These are phyloP conservation scores for Neurospora sp. DNA, from an alignment of 2,329 filamentous ascomycete genomes.

Conservation along the genomic window DNA sequence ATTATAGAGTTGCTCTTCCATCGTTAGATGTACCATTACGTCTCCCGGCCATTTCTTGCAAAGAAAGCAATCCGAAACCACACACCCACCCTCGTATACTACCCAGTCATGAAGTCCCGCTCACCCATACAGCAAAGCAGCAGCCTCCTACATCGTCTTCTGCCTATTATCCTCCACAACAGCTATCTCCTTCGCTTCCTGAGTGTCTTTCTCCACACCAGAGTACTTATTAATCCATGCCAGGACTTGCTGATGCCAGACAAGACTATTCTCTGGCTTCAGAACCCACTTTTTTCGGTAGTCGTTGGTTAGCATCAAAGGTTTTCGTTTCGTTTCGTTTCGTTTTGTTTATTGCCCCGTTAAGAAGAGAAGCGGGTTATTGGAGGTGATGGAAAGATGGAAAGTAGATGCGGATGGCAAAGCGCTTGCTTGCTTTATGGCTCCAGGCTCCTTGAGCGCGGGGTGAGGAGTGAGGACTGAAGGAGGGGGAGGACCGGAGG, in stretches of 20 bases:
- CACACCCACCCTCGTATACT: not conserved
- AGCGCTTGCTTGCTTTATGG: not conserved
- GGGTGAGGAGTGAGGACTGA: constrained; percentile 37
- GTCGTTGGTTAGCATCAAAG: constrained; percentile 27
- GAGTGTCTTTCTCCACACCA: constrained; percentile 26
- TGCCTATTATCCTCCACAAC: not conserved
- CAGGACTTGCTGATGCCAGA: constrained; percentile 83
- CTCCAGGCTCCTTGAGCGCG: constrained; percentile 32
- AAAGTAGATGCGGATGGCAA: constrained; percentile 25
- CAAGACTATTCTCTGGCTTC: constrained; percentile 80
- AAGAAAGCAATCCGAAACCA: not conserved
- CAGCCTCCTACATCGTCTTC: not conserved
- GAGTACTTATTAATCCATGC: constrained; percentile 63
- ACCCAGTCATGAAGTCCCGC: not conserved
- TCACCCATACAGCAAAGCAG: not conserved
- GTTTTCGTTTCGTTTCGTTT: not conserved
- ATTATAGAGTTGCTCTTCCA: not conserved
- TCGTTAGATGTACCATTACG: not conserved
- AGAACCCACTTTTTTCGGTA: constrained; percentile 62
- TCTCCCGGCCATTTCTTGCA: not conserved
- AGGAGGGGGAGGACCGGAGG: constrained; percentile 25
- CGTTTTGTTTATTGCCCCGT: not conserved
- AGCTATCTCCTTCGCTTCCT: constrained; percentile 7
- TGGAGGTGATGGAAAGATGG: not conserved
- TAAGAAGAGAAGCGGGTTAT: not conserved